These are phyloP conservation scores for Botrytis aclada DNA, from an alignment of 2,329 filamentous ascomycete species.

Conservation along the genomic window DNA sequence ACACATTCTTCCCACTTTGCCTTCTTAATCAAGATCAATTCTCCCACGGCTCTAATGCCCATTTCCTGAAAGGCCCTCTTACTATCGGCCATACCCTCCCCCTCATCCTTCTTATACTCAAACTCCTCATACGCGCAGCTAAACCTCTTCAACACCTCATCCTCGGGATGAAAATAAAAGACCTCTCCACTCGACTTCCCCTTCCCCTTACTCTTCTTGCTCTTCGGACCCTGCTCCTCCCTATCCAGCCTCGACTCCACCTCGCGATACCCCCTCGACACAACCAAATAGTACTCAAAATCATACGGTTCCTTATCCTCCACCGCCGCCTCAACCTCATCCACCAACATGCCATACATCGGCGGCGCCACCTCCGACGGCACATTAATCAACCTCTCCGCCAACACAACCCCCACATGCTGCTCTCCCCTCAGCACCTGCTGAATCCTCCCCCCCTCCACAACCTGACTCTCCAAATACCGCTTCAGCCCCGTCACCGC, in stretches of 20 bases:
- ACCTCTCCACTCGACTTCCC: constrained; percentile 46
- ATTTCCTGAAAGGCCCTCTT: constrained; percentile 93
- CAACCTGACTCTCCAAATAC: constrained; percentile 62
- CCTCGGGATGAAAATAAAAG: constrained; percentile 95
- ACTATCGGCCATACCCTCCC: constrained; percentile 80
- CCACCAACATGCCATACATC: constrained; percentile 89
- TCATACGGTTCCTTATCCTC: constrained; percentile 89
- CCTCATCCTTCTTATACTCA: constrained; percentile 73
- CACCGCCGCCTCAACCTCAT: constrained; percentile 85
- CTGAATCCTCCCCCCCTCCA: constrained; percentile 38
- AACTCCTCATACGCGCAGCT: constrained; percentile 68
- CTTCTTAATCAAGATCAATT: constrained; percentile 83
- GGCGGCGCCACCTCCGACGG: constrained; percentile 89
- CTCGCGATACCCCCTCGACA: constrained; percentile 92
- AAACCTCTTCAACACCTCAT: constrained; percentile 80
- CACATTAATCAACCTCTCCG: constrained; percentile 93
- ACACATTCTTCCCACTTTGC: constrained; percentile 72
- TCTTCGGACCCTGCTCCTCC: constrained; percentile 53
- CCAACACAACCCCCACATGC: constrained; percentile 74
- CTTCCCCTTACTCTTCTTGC: constrained; percentile 66
- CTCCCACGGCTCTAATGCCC: constrained; percentile 80
- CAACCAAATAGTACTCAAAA: constrained; percentile 88
- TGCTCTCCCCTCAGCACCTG: neutral
- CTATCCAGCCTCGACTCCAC: constrained; percentile 75
- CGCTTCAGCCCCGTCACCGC: constrained; percentile 66